Evolutionary conservation across 148 eudicot genomes (phyloP), one percentile per base, ranked within the genome.

Genomic region (Camellia granthamiana): DNA sequence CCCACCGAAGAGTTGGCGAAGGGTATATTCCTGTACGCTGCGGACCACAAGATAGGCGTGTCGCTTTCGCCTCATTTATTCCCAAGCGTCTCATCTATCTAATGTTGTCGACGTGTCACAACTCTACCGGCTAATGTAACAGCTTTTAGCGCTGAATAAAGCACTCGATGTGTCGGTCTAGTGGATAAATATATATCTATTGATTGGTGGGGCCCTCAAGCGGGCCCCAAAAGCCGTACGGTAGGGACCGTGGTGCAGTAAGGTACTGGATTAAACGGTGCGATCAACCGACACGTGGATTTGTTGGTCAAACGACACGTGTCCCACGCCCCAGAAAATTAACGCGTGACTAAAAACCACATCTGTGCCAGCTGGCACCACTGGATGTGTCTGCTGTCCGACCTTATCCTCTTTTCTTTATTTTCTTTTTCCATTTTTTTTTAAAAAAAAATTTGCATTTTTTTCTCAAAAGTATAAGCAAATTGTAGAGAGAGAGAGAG

Each of bases 391-490:
- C 81, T 72, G 73, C 72, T 78, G 78, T 77, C 78, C 77, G 77
- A 78, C 78, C 84, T 78, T 78, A 82, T 78, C 84, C 73, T 69
- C 30, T 82, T 77, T 19, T 54, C n/a, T 51, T 23, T 13, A 70
- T 43, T 15, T 68, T 69, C 49, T 30, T 41, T 47, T 60, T 69
- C n/a, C 12, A 38, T 8, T 60, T 11, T 19, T 47, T 46, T 64
- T 30, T 9, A 0, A 12, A 3, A 42, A 55, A 3, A 3, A 11
- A 67, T 18, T 69, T 19, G 4, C 3, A 23, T 76, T 58, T 76
- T 41, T 11, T 14, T n/a, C 63, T 75, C 79, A 68, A 81, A 75
- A 75, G 54, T 30, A 46, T 16, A 58, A 7, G n/a, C 75, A 59
- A n/a, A 49, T 10, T 41, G 18, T 49, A 43, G 58, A 76, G 21